Conservation (phyloP, 2,329 filamentous ascomycete genomes). For the Huntiella moniliformis region DNA sequence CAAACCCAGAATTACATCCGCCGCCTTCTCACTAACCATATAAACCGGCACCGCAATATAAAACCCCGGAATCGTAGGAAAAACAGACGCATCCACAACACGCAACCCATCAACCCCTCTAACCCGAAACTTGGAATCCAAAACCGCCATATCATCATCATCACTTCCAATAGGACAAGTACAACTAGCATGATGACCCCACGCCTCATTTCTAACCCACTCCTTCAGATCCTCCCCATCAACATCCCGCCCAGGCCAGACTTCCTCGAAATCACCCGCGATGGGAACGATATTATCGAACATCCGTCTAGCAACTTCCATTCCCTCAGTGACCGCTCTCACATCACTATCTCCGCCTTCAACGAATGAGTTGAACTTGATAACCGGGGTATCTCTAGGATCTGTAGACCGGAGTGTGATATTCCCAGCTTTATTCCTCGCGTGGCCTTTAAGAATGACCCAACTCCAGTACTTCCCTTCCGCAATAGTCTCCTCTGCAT, state of each 20-base stretch:
- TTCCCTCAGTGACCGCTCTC: slow-evolving; percentile 19
- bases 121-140: slow-evolving; percentile 39
- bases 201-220: slow-evolving; percentile 23
- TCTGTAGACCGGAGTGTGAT: slow-evolving; percentile 42
- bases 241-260: slow-evolving; percentile 9
- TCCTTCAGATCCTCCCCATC: slow-evolving; percentile 16
- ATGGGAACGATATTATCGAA: slow-evolving; percentile 13
- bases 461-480: slow-evolving; percentile 24
- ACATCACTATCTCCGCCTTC: slow-evolving; percentile 28
- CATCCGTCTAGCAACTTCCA: slow-evolving; percentile 16
- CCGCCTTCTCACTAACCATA: slow-evolving; percentile 42
- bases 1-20: slow-evolving; percentile 19
- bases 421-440: slow-evolving; percentile 38
- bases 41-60: slow-evolving; percentile 33
- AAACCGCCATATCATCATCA: slow-evolving; percentile 33
- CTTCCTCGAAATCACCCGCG: slow-evolving; percentile 1
- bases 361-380: slow-evolving; percentile 39
- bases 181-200: slow-evolving; percentile 38
- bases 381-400: slow-evolving; percentile 41
- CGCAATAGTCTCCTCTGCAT: slow-evolving; percentile 24
- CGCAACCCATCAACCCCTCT: slow-evolving; percentile 33
- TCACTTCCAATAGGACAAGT: slow-evolving; percentile 37
- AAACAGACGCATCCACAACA: slow-evolving; percentile 43
- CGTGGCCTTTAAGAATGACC: slow-evolving; percentile 31
- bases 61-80: slow-evolving; percentile 29